These are phyloP conservation scores for Paramecium caudatum DNA, from an alignment of 73 alveolate genomes.

Conservation along the genomic window DNA sequence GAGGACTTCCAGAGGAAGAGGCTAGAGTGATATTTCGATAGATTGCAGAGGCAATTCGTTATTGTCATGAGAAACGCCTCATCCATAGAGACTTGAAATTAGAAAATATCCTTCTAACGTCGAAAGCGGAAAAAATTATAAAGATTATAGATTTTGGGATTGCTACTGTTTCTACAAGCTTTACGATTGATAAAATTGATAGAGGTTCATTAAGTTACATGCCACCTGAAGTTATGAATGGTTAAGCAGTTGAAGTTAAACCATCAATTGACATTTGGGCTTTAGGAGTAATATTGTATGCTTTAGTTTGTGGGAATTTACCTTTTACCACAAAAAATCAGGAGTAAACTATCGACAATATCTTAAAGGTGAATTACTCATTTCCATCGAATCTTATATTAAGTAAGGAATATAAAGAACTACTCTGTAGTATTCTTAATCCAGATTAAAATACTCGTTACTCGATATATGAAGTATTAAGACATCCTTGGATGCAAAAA, in stretches of 20 bases:
- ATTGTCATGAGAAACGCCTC: constrained; percentile 85
- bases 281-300: constrained; percentile 71
- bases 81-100: constrained; percentile 91
- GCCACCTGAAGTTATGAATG: constrained; percentile 74
- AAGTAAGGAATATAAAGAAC: constrained; percentile 63
- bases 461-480: constrained; percentile 9
- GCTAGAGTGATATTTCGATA: constrained; percentile 83
- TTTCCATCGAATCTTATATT: constrained; percentile 31
- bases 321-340: constrained; percentile 65
- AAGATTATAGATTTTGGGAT: constrained; percentile 98
- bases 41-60: constrained; percentile 83
- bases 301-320: constrained; percentile 54
- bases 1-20: constrained; percentile 82
- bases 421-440: constrained; percentile 22
- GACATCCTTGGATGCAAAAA: constrained; percentile 74
- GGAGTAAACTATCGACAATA: constrained; percentile 60
- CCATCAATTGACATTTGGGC: constrained; percentile 74
- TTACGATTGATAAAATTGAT: constrained; percentile 64
- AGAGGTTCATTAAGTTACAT: constrained; percentile 72
- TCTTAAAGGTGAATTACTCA: constrained; percentile 33
- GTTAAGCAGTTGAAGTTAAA: constrained; percentile 18
- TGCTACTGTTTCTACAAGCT: constrained; percentile 54
- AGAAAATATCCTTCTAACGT: constrained; percentile 89
- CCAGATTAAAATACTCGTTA: constrained; percentile 22
- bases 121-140: constrained; percentile 82